These are phyloP conservation scores for Goniomonas avonlea DNA, from an alignment of 78 protist genomes.

Conservation along the genomic window DNA sequence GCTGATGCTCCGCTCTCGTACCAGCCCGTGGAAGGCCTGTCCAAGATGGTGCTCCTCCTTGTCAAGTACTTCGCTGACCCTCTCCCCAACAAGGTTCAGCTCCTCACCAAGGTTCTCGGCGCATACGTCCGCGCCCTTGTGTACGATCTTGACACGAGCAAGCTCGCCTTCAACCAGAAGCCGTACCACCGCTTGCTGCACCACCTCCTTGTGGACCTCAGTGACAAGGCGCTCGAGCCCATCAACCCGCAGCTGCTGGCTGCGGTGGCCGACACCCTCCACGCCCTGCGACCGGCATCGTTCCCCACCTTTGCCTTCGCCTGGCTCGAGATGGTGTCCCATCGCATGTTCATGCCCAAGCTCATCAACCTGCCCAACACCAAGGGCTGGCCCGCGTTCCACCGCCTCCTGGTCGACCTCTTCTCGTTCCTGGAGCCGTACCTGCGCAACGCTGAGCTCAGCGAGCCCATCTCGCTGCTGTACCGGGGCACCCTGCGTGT, in stretches of 20 bases:
- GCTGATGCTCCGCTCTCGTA: background rate
- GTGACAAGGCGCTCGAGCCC: constrained; percentile 51
- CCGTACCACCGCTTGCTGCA: constrained; percentile 70
- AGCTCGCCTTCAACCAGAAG: constrained; percentile 71
- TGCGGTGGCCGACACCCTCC: constrained; percentile 58
- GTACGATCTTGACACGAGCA: background rate
- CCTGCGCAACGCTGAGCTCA: constrained; percentile 58
- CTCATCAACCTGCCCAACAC: constrained; percentile 45
- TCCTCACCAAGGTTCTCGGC: constrained; percentile 44
- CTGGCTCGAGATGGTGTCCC: constrained; percentile 91
- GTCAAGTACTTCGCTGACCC: constrained; percentile 46
- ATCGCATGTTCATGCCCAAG: constrained; percentile 82
- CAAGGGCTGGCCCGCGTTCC: constrained; percentile 68
- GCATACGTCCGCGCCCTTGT: constrained; percentile 38
- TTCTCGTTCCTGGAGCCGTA: constrained; percentile 81
- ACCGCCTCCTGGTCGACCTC: constrained; percentile 65
- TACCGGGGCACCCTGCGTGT: constrained; percentile 74
- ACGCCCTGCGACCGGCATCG: constrained; percentile 68
- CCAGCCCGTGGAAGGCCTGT: constrained; percentile 58
- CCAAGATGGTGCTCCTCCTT: constrained; percentile 64
- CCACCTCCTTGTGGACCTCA: constrained; percentile 58
- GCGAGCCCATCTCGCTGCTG: constrained; percentile 64
- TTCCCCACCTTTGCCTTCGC: constrained; percentile 92
- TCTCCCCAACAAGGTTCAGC: constrained; percentile 15
- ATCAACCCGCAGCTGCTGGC: constrained; percentile 40